Evolutionary conservation across 1,139 yeast genomes (phyloP), one percentile per base, ranked within the genome.

Genomic region (Saccharomyces hybrid): DNA sequence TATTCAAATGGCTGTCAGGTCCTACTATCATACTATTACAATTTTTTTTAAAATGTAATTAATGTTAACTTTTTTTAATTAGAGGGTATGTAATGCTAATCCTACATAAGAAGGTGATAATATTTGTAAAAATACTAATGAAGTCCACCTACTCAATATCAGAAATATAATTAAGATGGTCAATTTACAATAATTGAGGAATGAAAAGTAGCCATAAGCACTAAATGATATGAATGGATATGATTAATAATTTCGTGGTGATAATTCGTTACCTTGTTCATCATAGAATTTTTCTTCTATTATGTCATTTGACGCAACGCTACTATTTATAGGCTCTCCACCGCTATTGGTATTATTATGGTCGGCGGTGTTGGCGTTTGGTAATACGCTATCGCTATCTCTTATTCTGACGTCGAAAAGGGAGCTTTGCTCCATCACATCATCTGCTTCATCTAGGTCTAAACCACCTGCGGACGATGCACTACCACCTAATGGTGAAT

Each of bases 401-500:
- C 56, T 53, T 38, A 56, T 55, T 9, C 44, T 38, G 25, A 38
- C 20, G 20, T 38, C 23, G n/a, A 38, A 38, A 20, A 38, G 44
- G 25, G 44, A 38, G 6, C 26, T 38, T 38, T 38, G 44, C 4
- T 47, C 50, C 48, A 49, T 52, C 52, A 31, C 34, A 11, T 28
- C 32, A 47, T 23, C 32, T 13, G 49, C 29, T 14, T 25, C 32
- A 27, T 31, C 34, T 6, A 16, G 34, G 27, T 47, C 53, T n/a
- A 51, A 34, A 46, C 49, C 53, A 9, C 49, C 57, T 16, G 55
- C 54, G 4, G 60, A 64, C 3, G 66, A 58, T 9, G 63, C 55
- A 14, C 60, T 56, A 16, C 56, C 59, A 5, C 69, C 69, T 14
- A 65, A 51, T 3, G 70, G 69, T 5, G 66, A 57, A 34, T 59